These are phyloP conservation scores for Ceratorhiza oryzae-sativae DNA, from an alignment of 1,284 basidiomycete genomes.

Conservation along the genomic window DNA sequence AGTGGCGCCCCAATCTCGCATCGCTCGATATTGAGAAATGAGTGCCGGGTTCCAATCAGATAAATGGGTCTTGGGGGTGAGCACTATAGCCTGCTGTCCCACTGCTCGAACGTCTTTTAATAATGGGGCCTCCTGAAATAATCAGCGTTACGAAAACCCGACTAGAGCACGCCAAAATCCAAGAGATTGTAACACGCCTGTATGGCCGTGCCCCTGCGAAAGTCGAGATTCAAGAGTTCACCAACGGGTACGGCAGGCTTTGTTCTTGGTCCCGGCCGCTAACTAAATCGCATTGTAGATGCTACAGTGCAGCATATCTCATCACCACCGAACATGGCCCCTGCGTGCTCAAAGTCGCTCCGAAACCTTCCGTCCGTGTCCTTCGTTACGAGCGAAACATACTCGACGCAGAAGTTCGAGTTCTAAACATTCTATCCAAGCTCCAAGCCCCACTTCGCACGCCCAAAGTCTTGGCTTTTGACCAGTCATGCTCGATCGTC, in stretches of 20 bases:
- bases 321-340: constrained; percentile 25
- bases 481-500: constrained; percentile 2
- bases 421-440: constrained; percentile 18
- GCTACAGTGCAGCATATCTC: constrained; percentile 27
- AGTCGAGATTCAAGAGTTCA: constrained; percentile 12
- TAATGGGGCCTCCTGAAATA: constrained; percentile 2
- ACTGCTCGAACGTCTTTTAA: neutral
- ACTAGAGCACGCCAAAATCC: constrained; percentile 6
- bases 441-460: constrained; percentile 11
- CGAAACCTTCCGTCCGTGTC: constrained; percentile 15
- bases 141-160: constrained; percentile 28
- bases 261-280: neutral
- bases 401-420: constrained; percentile 29
- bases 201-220: neutral
- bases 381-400: constrained; percentile 31
- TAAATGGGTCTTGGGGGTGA: neutral
- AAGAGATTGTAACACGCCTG: neutral
- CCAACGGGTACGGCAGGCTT: constrained; percentile 1
- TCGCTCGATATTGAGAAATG: neutral
- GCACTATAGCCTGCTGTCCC: neutral
- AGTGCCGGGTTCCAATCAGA: neutral
- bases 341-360: constrained; percentile 29
- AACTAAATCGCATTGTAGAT: no score
- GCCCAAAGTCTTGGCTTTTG: constrained; percentile 27
- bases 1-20: neutral